Base-by-base conservation (phyloP, 371 early-diverging fungal genomes). In the Mortierella sp. region DNA sequence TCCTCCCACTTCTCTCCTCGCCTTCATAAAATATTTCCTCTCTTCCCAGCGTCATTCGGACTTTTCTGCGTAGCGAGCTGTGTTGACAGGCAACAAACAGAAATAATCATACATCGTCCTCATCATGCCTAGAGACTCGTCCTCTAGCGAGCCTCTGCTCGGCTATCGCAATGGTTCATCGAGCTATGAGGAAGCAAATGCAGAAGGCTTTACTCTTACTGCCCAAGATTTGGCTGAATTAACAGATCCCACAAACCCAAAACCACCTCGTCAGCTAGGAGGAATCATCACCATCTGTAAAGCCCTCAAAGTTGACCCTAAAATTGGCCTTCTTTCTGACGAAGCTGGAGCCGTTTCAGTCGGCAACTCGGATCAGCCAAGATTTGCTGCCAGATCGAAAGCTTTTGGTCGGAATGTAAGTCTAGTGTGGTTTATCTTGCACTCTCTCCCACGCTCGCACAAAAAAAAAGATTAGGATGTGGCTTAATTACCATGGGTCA, bases 191-290 rank as follows among this genome's bases (percentile, higher is more conserved):
- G n/a, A 28, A 15, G 10, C 70, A 16, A 24, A 52, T 13, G 19
- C 45, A 19, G 50, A 16, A 15, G 69, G 64, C 10, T 81, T 81
- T 36, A 10, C 50, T 10, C 33, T 62, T 45, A 71, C 72, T 0
- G 69, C 72, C 36, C 38, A 69, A 0, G 75, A 75, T 38, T 41
- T 81, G 24, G 81, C 81, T 0, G 69, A 76, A 6, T 70, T 94
- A 63, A 84, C 94, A 52, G 94, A 95, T 76, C 91, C 93, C 33
- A 94, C 94, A 82, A 89, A 89, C 81, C 87, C 88, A 32, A 88
- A 88, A 5, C 72, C 84, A n/a, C 89, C 94, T 2, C 78, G 84
- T 32, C 81, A 91, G 59, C 77, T 93, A 32, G 96, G 96, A 47
- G 96, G 95, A 21, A 73, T 85, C 6, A 83, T 87, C 7, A 78